Evolutionary conservation across 129 eudicot genomes (phyloP).

Genomic region (Sambucus nigra): DNA sequence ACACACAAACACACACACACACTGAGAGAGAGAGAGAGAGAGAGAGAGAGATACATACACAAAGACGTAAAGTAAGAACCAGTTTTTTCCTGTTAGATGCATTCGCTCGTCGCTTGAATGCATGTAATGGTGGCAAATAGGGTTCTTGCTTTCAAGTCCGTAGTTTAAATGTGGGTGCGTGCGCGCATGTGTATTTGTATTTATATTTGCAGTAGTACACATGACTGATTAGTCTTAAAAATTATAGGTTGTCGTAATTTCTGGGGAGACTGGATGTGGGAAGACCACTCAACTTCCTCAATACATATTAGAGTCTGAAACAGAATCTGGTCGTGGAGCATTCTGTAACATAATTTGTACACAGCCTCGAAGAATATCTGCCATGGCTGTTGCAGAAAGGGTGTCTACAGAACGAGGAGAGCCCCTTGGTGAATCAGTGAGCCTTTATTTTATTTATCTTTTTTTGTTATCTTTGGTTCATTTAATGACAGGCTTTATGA

Average conservation of each 20-base stretch:
- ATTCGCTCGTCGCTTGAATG: no score
- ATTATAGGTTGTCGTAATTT: slow-evolving; percentile 73
- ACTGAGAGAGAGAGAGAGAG: no score
- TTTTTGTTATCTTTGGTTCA: neutral
- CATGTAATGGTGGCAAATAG: no score
- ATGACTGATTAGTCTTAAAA: slow-evolving; percentile 2
- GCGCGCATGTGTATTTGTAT: slow-evolving; percentile 3
- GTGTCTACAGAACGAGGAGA: slow-evolving; percentile 99
- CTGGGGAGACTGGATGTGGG: slow-evolving; percentile 99
- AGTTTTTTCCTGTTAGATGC: no score
- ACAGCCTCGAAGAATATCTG: slow-evolving; percentile 98
- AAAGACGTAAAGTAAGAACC: no score
- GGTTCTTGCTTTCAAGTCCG: no score
- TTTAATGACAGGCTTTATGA: neutral
- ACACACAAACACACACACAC: no score
- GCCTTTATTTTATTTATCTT: slow-evolving; percentile 17
- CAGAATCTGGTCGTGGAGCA: slow-evolving; percentile 99
- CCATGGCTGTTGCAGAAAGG: slow-evolving; percentile 93
- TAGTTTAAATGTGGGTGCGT: no score
- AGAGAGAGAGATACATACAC: no score
- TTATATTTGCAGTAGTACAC: slow-evolving; percentile 4
- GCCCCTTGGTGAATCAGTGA: slow-evolving; percentile 94
- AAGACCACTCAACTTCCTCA: slow-evolving; percentile 99
- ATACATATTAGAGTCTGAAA: slow-evolving; percentile 88
- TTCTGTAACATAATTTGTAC: slow-evolving; percentile 93